phyloP scores from a whole-genome alignment of 1,139 yeast genomes.

The Candida smagusa region DNA sequence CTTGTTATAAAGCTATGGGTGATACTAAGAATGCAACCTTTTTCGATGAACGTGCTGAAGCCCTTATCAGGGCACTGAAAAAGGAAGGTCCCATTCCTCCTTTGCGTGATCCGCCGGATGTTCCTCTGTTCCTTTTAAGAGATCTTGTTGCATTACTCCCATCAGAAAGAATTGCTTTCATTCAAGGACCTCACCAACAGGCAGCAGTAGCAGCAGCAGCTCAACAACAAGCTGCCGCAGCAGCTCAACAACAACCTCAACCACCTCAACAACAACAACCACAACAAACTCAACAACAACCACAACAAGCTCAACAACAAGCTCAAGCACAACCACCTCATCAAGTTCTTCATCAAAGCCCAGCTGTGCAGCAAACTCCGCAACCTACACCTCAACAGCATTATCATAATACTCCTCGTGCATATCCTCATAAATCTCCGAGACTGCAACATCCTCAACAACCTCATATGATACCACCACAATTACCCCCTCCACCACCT shows the following conservation, averaged over 20 bases:
- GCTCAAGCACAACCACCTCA: conserved; percentile 8
- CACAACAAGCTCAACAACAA: conserved; percentile 9
- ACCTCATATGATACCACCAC: conserved; percentile 18
- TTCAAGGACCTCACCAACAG: conserved; percentile 22
- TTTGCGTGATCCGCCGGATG: conserved; percentile 48
- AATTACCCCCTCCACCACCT: conserved; percentile 23
- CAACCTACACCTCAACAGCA: conserved; percentile 13
- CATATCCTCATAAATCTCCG: conserved; percentile 15
- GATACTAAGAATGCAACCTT: conserved; percentile 38
- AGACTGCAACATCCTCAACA: conserved; percentile 16
- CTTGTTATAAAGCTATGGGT: conserved; percentile 49
- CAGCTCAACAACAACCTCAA: conserved; percentile 5
- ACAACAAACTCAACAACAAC: conserved; percentile 1
- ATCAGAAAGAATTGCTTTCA: conserved; percentile 38
- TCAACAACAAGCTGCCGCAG: conserved; percentile 10
- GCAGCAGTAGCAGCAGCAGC: background rate
- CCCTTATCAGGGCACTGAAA: conserved; percentile 38
- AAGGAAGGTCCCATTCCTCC: conserved; percentile 44
- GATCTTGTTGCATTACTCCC: conserved; percentile 47
- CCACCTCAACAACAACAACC: conserved; percentile 4
- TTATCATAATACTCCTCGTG: conserved; percentile 12
- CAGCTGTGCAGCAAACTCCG: conserved; percentile 10
- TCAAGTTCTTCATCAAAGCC: conserved; percentile 10
- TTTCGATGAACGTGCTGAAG: conserved; percentile 42
- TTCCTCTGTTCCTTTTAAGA: conserved; percentile 44